Evolutionary conservation across 116 monocot species (phyloP).

Genomic region (Papilionanthe hybrid): DNA sequence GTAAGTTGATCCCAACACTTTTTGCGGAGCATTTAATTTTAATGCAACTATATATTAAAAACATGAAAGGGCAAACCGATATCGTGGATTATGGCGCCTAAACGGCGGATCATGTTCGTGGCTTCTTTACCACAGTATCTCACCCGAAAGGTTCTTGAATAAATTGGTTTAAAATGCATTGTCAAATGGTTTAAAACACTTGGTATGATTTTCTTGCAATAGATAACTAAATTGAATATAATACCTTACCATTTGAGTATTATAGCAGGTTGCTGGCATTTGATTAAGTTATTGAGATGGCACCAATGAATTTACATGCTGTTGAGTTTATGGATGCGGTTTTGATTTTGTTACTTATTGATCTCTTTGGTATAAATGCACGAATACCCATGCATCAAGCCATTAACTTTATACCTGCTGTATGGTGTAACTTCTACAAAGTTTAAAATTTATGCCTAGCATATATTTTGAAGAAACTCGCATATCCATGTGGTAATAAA

Average conservation of each 20-base stretch:
- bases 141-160: background rate
- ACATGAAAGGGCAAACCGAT: background rate
- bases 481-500: too few species aligned
- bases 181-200: background rate
- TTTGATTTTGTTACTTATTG: background rate
- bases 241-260: background rate
- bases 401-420: background rate
- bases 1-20: constrained; percentile 17
- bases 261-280: background rate
- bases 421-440: background rate
- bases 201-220: background rate
- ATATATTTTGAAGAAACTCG: background rate
- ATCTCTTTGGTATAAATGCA: background rate
- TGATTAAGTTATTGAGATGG: background rate
- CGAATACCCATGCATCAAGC: background rate
- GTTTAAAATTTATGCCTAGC: background rate
- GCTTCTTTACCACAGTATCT: background rate
- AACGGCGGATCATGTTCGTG: background rate
- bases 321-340: background rate
- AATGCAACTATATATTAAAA: background rate
- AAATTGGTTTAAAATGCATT: background rate
- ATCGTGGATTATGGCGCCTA: background rate
- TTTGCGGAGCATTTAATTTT: background rate
- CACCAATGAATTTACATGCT: background rate
- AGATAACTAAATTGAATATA: background rate